These are phyloP conservation scores for Alnus rubra DNA, from an alignment of 306 rosid species.

Conservation along the genomic window DNA sequence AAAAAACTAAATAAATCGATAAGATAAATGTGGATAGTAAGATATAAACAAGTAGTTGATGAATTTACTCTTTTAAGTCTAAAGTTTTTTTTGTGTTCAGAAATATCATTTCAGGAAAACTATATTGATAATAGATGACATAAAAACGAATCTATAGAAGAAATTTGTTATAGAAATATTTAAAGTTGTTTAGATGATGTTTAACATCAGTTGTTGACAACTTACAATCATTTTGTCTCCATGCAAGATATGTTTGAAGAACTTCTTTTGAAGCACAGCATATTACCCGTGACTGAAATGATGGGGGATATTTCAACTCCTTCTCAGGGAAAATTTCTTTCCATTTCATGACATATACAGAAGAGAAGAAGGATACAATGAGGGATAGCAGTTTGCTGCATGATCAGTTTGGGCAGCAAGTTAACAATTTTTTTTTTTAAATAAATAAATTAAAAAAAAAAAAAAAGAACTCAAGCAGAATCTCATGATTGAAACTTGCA, in stretches of 20 bases:
- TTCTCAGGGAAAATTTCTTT: conserved; percentile 51
- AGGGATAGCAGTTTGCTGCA: conserved; percentile 74
- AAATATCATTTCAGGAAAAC: not conserved
- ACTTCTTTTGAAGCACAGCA: conserved; percentile 64
- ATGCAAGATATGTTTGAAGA: conserved; percentile 74
- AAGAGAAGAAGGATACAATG: conserved; percentile 67
- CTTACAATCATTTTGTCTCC: conserved; percentile 80
- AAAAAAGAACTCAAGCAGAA: not conserved
- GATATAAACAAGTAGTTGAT: not conserved
- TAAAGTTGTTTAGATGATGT: not conserved
- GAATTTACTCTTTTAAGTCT: not conserved
- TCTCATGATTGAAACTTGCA: not conserved
- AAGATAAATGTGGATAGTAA: not conserved
- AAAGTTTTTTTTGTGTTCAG: not conserved
- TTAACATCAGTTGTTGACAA: conserved; percentile 2
- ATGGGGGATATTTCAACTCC: conserved; percentile 57
- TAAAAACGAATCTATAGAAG: not conserved
- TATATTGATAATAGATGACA: not conserved
- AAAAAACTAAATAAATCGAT: not conserved
- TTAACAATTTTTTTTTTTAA: not conserved
- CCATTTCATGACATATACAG: conserved; percentile 64
- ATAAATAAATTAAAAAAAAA: not conserved
- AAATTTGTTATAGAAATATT: not conserved
- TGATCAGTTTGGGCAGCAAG: conserved; percentile 13
- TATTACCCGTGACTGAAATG: conserved; percentile 57